A percentile compares a stretch with the other conserved stretches of the same genome.
Conservation (phyloP, 768 basidiomycete species). For the Sporobolomyces pararoseus region DNA sequence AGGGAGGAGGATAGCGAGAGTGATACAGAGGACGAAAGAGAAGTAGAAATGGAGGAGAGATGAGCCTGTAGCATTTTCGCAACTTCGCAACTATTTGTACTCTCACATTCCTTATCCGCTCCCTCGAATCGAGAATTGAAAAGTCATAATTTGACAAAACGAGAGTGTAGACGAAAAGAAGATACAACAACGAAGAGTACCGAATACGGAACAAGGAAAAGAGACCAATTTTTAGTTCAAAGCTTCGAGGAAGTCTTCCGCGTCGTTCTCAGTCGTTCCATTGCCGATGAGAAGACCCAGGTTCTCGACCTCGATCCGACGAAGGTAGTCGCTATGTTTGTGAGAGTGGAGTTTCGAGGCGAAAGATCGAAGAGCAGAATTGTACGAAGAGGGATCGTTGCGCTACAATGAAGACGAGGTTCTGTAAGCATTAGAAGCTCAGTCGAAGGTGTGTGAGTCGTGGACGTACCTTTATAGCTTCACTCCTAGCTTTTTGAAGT, state of each 20-base stretch:
- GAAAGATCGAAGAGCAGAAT: neutral
- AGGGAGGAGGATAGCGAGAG: constrained; percentile 35
- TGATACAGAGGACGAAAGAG: constrained; percentile 14
- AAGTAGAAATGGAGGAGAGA: neutral
- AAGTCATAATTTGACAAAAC: too few species aligned
- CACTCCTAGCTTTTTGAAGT: constrained; percentile 63
- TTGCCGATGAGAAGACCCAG: constrained; percentile 1
- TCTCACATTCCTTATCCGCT: too few species aligned
- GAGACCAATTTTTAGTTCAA: neutral
- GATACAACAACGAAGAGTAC: neutral
- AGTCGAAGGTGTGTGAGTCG: too few species aligned
- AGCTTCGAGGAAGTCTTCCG: constrained; percentile 16
- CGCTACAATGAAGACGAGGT: neutral
- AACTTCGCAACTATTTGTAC: too few species aligned
- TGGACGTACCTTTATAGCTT: constrained; percentile 47
- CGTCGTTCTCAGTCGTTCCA: constrained; percentile 4
- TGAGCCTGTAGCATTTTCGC: too few species aligned
- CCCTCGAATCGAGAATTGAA: too few species aligned
- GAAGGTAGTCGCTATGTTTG: constrained; percentile 27
- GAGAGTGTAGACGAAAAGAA: neutral
- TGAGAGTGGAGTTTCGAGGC: neutral
- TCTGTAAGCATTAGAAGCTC: neutral
- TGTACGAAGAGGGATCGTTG: neutral
- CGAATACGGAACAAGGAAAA: neutral
- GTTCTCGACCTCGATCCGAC: neutral